phyloP scores from a whole-genome alignment of 1,284 basidiomycete species.

The Jaminaea rosea region DNA sequence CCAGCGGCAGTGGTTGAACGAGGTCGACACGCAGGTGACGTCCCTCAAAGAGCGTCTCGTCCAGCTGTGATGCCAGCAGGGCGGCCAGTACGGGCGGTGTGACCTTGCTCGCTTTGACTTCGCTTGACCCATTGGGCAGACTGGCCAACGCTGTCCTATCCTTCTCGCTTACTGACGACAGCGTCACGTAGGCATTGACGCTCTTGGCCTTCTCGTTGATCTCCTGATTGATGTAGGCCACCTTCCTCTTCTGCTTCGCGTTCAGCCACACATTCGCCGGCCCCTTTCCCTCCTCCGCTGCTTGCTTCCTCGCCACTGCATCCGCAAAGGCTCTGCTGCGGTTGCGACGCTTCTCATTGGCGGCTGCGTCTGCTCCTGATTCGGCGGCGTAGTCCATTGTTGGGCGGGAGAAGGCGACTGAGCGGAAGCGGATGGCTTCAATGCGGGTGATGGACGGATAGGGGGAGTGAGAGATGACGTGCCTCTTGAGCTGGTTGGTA shows the following conservation, averaged over 20 bases:
- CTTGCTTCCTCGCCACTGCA: no score
- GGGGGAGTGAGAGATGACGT: slow-evolving; percentile 41
- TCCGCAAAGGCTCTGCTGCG: slow-evolving; percentile 49
- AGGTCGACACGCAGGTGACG: slow-evolving; percentile 47
- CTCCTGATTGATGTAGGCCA: slow-evolving; percentile 86
- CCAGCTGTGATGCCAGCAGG: slow-evolving; percentile 57
- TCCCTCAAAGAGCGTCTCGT: slow-evolving; percentile 67
- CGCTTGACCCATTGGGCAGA: not conserved
- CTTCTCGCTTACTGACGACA: slow-evolving; percentile 9
- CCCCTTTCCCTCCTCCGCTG: slow-evolving; percentile 33
- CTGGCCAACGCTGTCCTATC: not conserved
- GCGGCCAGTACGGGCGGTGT: slow-evolving; percentile 56
- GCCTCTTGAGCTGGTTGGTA: slow-evolving; percentile 44
- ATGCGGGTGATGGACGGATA: slow-evolving; percentile 27
- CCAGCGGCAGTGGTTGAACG: slow-evolving; percentile 24
- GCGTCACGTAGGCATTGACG: slow-evolving; percentile 42
- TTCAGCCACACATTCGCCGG: slow-evolving; percentile 65
- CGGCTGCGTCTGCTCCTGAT: slow-evolving; percentile 44
- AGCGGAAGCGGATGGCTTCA: slow-evolving; percentile 44
- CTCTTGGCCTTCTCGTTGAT: slow-evolving; percentile 34
- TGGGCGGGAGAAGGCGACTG: slow-evolving; percentile 44
- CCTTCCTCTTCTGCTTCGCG: slow-evolving; percentile 78
- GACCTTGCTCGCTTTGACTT: slow-evolving; percentile 3
- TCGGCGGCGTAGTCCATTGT: slow-evolving; percentile 26
- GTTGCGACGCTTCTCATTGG: slow-evolving; percentile 48